Evolutionary conservation across 139 green algal genomes (phyloP), one percentile per base, ranked within the genome.

Genomic region (Chlamydomonas sp.): DNA sequence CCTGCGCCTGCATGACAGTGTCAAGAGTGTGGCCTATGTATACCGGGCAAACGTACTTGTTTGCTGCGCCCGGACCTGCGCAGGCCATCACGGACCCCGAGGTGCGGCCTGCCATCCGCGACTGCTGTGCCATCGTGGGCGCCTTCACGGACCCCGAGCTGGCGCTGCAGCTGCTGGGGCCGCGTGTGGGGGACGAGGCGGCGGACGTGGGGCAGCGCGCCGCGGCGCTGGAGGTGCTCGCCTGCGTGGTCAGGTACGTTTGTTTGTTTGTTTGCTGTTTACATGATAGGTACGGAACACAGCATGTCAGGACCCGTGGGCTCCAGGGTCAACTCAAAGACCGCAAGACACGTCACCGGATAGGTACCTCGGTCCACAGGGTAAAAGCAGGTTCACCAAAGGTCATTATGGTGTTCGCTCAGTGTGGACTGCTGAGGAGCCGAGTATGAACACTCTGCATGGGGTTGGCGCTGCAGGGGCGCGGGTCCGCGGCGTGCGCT

Each of bases 81-180:
- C 77, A 77, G 85, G 87, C 77, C 78, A 88, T 88, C 20, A 71
- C 63, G 59, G 89, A 92, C 64, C 84, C 84, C 10, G 79, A 87
- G 60, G 66, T 89, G 7, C 59, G 69, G 17, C 2, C 58, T 5
- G 12, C 67, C 49, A 61, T 89, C 7, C 67, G 66, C 14, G 89
- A 89, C 79, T 90, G 79, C 79, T 69, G 77, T 15, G 66, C 81
- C n/a, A 57, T 93, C 49, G 12, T 92, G 6, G 91, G 83, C 61
- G 91, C 88, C 68, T 89, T 88, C 84, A 85, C 83, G 49, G 60
- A 72, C 60, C 78, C 85, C 12, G 58, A 71, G 68, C 69, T 91
- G 71, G 20, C 85, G 69, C 66, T 93, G 59, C 71, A 88, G 81
- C 85, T 91, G 64, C 82, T 93, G 60, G 72, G 10, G 10, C 79